Percentiles rank a stretch among this genome's conserved stretches.
These are phyloP conservation scores for Phytophthora ramorum DNA, from an alignment of 352 stramenopile genomes.

Conservation along the genomic window DNA sequence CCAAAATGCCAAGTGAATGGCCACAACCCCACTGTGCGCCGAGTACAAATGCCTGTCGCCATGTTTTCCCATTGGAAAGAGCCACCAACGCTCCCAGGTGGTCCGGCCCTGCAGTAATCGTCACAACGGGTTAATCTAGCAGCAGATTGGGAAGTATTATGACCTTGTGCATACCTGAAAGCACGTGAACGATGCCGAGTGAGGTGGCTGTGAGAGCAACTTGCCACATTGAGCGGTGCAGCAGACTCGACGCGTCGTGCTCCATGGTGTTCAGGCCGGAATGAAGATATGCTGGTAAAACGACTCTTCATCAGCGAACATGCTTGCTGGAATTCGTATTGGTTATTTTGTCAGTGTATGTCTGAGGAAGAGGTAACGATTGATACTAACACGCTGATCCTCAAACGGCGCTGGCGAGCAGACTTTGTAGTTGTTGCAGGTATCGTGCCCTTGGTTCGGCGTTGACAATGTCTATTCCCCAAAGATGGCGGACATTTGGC, in stretches of 20 bases:
- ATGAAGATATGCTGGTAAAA: conserved; percentile 4
- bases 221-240: conserved; percentile 32
- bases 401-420: not conserved
- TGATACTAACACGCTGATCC: no score
- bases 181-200: conserved; percentile 61
- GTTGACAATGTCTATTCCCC: conserved; percentile 38
- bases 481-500: conserved; percentile 77
- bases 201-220: conserved; percentile 43
- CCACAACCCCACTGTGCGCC: conserved; percentile 90
- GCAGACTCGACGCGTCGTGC: conserved; percentile 12
- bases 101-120: conserved; percentile 66
- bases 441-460: no score
- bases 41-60: conserved; percentile 69
- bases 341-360: not conserved
- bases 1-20: conserved; percentile 87
- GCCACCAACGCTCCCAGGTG: conserved; percentile 90
- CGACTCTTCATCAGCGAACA: conserved; percentile 7
- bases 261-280: conserved; percentile 7
- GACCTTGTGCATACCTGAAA: conserved; percentile 43
- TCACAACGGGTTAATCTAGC: not conserved
- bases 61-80: conserved; percentile 76
- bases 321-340: conserved; percentile 1
- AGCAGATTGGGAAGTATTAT: not conserved
- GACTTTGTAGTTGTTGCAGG: not conserved
- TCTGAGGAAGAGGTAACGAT: not conserved